Base-by-base conservation (phyloP, 805 yeast species). In the Metschnikowia rubicola region DNA sequence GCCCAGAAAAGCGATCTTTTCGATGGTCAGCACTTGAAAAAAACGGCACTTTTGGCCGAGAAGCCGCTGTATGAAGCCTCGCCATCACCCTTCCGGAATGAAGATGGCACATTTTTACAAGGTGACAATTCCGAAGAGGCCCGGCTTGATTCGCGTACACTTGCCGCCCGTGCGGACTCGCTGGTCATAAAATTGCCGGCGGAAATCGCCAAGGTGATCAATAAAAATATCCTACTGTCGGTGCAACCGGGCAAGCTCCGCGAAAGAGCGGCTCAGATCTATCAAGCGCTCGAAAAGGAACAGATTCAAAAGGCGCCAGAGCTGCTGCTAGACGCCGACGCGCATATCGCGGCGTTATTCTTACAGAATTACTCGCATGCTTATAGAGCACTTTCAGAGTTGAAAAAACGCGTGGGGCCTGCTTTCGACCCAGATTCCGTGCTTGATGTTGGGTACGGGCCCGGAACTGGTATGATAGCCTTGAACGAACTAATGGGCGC, bases 401-500 rank as follows among this genome's bases (percentile, higher is more conserved):
- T 90, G 32, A 73, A 79, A 54, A 62, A 66, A 37, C 71, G 91
- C 35, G 63, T 75, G 17, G 85, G 83, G 0, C 66, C 61, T 7
- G 69, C 68, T 0, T 87, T 89, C 68, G 64, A 64, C 19, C 97
- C 97, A 0, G 59, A 75, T 29, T 70, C 79, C 5, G 79, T 94
- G 0, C 70, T 94, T 41, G 95, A 88, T 59, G 79, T 88, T 11
- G 92, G 96, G 0, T 83, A 77, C 60, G 98, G 99, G 0, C 98
- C 99, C 1, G 92, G 89, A 2, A 84, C 95, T 0, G 97, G 97
- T 2, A 81, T 94, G 72, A 67, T 91, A 12, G 98, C 96, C 0
- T 70, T 90, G 43, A 88, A 91, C 60, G 96, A 90, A 58, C 57
- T 91, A 1, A 80, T 88, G 81, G 90, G 87, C 0, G 75, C 75